These are phyloP conservation scores for Lentinula raphanica DNA, from an alignment of 768 basidiomycete genomes.

Conservation along the genomic window DNA sequence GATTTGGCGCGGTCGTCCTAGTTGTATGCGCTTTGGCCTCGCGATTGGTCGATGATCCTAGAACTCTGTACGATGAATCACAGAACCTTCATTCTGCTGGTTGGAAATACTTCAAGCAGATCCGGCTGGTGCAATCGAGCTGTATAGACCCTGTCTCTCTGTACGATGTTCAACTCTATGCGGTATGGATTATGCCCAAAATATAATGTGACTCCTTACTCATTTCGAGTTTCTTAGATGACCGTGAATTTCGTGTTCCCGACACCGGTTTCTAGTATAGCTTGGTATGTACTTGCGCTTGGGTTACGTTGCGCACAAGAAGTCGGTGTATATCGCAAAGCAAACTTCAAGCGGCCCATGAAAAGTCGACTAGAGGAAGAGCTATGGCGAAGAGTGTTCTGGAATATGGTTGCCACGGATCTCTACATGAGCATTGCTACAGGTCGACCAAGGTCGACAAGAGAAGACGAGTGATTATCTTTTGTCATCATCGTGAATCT, in stretches of 20 bases:
- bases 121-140: conserved; percentile 31
- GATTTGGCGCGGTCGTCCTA: conserved; percentile 39
- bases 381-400: conserved; percentile 43
- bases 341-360: conserved; percentile 10
- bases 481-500: conserved; percentile 16
- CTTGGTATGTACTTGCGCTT: conserved; percentile 33
- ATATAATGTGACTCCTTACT: conserved; percentile 18
- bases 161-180: conserved; percentile 33
- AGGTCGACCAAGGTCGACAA: conserved; percentile 48
- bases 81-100: conserved; percentile 34
- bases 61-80: conserved; percentile 25
- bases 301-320: conserved; percentile 40
- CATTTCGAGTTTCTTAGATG: conserved; percentile 23
- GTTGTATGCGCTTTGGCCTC: conserved; percentile 45
- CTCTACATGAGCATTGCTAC: conserved; percentile 20
- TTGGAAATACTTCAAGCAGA: conserved; percentile 38
- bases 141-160: conserved; percentile 27
- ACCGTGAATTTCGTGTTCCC: conserved; percentile 29
- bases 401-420: conserved; percentile 21
- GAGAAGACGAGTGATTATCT: conserved; percentile 43
- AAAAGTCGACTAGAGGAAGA: conserved; percentile 36
- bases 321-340: conserved; percentile 39
- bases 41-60: conserved; percentile 36
- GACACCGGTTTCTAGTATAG: conserved; percentile 19
- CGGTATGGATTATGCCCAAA: conserved; percentile 18